Evolutionary conservation across 106 monocot genomes (phyloP).

Genomic region (Dioscorea zingiberensis): DNA sequence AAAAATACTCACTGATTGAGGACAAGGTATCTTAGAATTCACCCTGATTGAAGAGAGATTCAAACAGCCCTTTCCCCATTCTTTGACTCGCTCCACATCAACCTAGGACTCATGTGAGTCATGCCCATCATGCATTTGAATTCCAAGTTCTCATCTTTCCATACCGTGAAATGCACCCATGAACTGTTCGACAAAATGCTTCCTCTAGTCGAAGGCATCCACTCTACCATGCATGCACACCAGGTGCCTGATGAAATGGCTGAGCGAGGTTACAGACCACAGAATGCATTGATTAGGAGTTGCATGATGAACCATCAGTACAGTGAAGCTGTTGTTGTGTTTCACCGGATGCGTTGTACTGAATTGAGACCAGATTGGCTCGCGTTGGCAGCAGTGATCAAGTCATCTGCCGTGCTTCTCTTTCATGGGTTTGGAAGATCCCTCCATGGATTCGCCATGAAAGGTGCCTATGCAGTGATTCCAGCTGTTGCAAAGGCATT

Average conservation of each 20-base stretch:
- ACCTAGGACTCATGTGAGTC: too few relatives aligned
- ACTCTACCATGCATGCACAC: not conserved
- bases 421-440: slow-evolving; percentile 10
- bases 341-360: slow-evolving; percentile 17
- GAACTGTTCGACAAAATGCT: too few relatives aligned
- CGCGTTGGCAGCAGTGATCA: slow-evolving; percentile 36
- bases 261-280: slow-evolving; percentile 8
- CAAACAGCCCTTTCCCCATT: too few relatives aligned
- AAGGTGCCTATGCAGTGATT: slow-evolving; percentile 1
- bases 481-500: slow-evolving; percentile 37
- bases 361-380: slow-evolving; percentile 22
- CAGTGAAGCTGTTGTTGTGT: slow-evolving; percentile 11
- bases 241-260: slow-evolving; percentile 28
- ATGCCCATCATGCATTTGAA: too few relatives aligned
- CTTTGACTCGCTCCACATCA: too few relatives aligned
- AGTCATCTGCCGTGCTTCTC: slow-evolving; percentile 24
- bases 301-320: slow-evolving; percentile 5
- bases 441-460: slow-evolving; percentile 44
- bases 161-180: too few relatives aligned
- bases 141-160: too few relatives aligned
- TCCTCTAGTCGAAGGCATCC: not conserved
- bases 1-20: too few relatives aligned
- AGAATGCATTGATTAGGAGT: slow-evolving; percentile 17
- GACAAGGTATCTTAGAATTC: too few relatives aligned
- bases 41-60: too few relatives aligned